Evolutionary conservation across 208 protist species (phyloP), one percentile per base, ranked within the genome.

Genomic region (Porcisia hertigi): DNA sequence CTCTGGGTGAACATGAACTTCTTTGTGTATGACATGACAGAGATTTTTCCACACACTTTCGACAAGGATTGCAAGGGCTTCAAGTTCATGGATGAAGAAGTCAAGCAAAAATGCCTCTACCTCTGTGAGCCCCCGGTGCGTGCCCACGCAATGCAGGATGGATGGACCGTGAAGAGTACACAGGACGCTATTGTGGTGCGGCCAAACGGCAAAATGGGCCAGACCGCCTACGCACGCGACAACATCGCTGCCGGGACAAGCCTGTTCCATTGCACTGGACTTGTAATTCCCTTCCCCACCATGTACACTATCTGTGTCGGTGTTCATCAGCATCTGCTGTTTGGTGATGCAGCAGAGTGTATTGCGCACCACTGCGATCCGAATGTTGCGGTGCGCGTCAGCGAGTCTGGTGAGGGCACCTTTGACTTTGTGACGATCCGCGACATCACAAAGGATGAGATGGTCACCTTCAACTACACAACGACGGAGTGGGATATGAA

Each of bases 301-400:
- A 95, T 97, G 89, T 95, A 95, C 88, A 97, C 93, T 70, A 92
- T 97, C 75, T 95, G 91, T 71, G 89, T 94, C 6, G 91, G 91
- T 25, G 78, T 84, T 34, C 75, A 84, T 64, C 66, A 80, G 71
- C 93, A 97, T 80, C 86, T 95, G 34, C 84, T 97, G 59, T 97
- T 97, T 63, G 91, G 91, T 66, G 89, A 92, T 62, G 93, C 88
- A 7, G 93, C 93, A 5, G 93, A 97, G 85, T 97, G 89, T 77
- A 94, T 97, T 69, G 90, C 91, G 12, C 93, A 97, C 65, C 86
- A 91, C 83, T 97, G 93, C 85, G 91, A 97, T 65, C 91, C 93
- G 5, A 97, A 97, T 84, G 84, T 95, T 25, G 67, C 70, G 62
- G 93, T 95, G 39, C 67, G 73, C 16, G 73, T 90, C 39, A 81